Evolutionary conservation across 2,329 filamentous ascomycete species (phyloP), one percentile per base, ranked within the genome.

Genomic region (Ceratocystis variospora): DNA sequence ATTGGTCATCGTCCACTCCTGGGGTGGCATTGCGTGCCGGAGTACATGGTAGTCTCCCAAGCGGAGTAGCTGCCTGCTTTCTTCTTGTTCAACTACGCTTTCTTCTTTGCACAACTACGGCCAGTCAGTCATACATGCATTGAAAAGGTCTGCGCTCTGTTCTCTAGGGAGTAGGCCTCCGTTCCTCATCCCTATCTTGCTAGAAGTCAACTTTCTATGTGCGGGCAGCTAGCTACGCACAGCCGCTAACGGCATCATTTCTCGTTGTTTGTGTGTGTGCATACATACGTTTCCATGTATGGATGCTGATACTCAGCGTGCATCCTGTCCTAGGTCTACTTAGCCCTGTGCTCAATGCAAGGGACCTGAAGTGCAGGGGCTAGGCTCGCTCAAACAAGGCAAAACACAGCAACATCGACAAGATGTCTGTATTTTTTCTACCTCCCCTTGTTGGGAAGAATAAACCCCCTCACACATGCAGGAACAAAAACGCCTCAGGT

Each of bases 391-490:
- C 28, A 37, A 25, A 22, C 55, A 59, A 59, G 55, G 17, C 55
- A 59, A 59, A 59, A 59, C 15, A 59, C 17, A 37, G 19, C 25
- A 59, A 37, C 12, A n/a, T 15, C 10, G 12, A 63, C 15, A 10
- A n/a, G 2, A 37, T 15, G 25, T 2, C 6, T 5, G 22, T 3
- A 19, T 17, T 31, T 48, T 31, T 28, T 17, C 41, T 15, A 19
- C 31, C 25, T 7, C 33, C 61, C 33, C 25, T 10, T 28, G 50
- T 10, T 48, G 10, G 48, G 44, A 63, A 31, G 15, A 33, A 25
- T 10, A 25, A n/a, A 25, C 45, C 41, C 37, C 44, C 61, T 63
- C 37, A 28, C 41, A 63, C 28, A 63, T 63, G 61, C 25, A 63
- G 45, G 61, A 63, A 63, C 61, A 2, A 48, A 25, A 50, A 33